These are phyloP conservation scores for Colletotrichum orbiculare DNA, from an alignment of 2,329 filamentous ascomycete genomes.

Conservation along the genomic window DNA sequence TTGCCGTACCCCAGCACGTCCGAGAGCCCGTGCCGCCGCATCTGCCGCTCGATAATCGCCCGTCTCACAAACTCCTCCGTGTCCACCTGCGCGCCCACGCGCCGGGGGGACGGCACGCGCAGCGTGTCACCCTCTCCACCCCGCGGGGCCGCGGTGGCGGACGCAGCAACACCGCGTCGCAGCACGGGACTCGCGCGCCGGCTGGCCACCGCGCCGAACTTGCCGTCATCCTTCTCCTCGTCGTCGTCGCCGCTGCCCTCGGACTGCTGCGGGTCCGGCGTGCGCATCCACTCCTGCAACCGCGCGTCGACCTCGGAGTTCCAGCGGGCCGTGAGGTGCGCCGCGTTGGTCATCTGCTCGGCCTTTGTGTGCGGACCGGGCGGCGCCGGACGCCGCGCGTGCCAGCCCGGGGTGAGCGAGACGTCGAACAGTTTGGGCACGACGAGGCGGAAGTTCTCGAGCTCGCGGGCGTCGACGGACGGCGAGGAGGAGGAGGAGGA, in stretches of 20 bases:
- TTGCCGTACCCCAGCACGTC: slow-evolving; percentile 58
- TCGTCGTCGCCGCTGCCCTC: neutral
- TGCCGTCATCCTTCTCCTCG: slow-evolving; percentile 5
- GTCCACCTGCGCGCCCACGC: slow-evolving; percentile 57
- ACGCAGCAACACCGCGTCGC: neutral
- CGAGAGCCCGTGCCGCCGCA: slow-evolving; percentile 53
- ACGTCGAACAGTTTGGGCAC: slow-evolving; percentile 65
- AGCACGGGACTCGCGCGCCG: neutral
- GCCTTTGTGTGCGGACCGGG: slow-evolving; percentile 58
- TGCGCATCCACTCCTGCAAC: slow-evolving; percentile 57
- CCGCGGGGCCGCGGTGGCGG: neutral
- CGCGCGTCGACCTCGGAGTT: slow-evolving; percentile 55
- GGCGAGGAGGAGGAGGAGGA: neutral
- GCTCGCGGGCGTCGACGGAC: slow-evolving; percentile 38
- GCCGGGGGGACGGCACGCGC: slow-evolving; percentile 47
- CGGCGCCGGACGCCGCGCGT: slow-evolving; percentile 52
- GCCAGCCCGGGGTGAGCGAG: slow-evolving; percentile 65
- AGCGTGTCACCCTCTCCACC: slow-evolving; percentile 40
- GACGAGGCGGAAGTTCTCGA: slow-evolving; percentile 61
- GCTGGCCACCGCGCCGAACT: slow-evolving; percentile 12
- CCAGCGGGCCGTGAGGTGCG: slow-evolving; percentile 62
- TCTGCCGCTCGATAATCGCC: slow-evolving; percentile 59
- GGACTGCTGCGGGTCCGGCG: slow-evolving; percentile 37
- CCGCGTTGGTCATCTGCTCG: slow-evolving; percentile 66
- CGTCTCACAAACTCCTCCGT: slow-evolving; percentile 53